Base-by-base conservation (phyloP, 192 early-diverging fungal genomes). In the Polychytrium aggregatum region DNA sequence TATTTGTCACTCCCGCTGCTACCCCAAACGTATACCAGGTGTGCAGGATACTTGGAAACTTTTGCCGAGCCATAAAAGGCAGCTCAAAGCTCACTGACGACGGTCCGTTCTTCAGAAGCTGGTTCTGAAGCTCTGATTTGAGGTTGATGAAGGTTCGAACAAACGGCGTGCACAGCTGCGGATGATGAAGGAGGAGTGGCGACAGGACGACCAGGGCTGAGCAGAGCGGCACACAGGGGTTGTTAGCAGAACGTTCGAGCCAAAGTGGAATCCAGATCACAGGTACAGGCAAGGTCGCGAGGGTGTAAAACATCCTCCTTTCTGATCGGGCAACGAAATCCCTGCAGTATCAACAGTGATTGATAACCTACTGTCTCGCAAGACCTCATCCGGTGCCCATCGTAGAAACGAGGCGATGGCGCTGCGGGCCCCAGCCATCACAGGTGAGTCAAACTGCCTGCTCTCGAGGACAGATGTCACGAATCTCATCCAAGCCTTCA, bases 401-500 rank as follows among this genome's bases (percentile, higher is more conserved):
- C 57, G 50, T n/a, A 70, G 27, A 14, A 59, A 5, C 22, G 28
- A 39, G 6, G 21, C 53, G 3, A 53, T 53, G 17, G 57, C 57
- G 10, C 44, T 27, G 16, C 42, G 13, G 28, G 48, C 17, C 42
- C 11, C 46, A 16, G 18, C 3, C 1, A 20, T 13, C 4, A 34
- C 39, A 43, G 2, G 49, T 18, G n/a, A 14, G n/a, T 25, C 38
- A 33, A 20, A 41, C 25, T 17, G 48, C 7, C 21, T 46, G 55
- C n/a, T 44, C 51, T 52, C 38, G 20, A 64, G 27, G 11, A 52
- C 33, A 9, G 24, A 33, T 3, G 48, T 26, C 30, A 60, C 20
- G 48, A 70, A 48, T n/a, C 34, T 28, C 6, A 53, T 27, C 43
- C 58, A 70, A 17, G 67, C 62, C 30, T 68, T 68, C 33, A 52